phyloP scores from a whole-genome alignment of 106 monocot genomes.

The Agapanthus africanus region DNA sequence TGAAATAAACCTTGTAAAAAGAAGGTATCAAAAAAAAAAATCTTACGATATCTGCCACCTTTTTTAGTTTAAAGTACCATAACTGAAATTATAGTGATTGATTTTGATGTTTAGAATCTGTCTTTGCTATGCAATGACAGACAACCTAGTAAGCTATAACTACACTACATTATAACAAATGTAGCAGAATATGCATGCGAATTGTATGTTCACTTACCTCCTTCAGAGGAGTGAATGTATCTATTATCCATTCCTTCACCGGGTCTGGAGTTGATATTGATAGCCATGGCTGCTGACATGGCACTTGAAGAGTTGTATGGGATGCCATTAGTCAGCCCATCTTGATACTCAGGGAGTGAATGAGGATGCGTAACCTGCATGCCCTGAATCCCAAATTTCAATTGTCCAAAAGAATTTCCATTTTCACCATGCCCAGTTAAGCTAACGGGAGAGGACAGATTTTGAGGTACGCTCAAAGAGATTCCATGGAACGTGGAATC shows the following conservation, averaged over 20 bases:
- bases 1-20: too few relatives aligned
- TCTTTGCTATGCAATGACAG: too few relatives aligned
- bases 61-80: too few relatives aligned
- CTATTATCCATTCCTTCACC: conserved; percentile 42
- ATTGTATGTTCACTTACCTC: too few relatives aligned
- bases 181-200: too few relatives aligned
- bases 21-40: too few relatives aligned
- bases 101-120: too few relatives aligned
- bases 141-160: too few relatives aligned
- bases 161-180: too few relatives aligned
- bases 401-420: conserved; percentile 46
- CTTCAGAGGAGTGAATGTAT: conserved; percentile 41
- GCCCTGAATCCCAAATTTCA: conserved; percentile 49
- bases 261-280: conserved; percentile 38
- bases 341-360: conserved; percentile 71
- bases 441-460: conserved; percentile 35
- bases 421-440: conserved; percentile 32
- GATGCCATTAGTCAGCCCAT: conserved; percentile 30
- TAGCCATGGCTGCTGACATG: conserved; percentile 36
- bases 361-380: conserved; percentile 44
- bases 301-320: conserved; percentile 41
- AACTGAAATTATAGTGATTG: too few relatives aligned
- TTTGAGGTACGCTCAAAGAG: conserved; percentile 35
- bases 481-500: too few relatives aligned
- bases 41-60: too few relatives aligned